phyloP scores from a whole-genome alignment of 2,329 filamentous ascomycete species.

The Ophiosphaerella herpotricha region DNA sequence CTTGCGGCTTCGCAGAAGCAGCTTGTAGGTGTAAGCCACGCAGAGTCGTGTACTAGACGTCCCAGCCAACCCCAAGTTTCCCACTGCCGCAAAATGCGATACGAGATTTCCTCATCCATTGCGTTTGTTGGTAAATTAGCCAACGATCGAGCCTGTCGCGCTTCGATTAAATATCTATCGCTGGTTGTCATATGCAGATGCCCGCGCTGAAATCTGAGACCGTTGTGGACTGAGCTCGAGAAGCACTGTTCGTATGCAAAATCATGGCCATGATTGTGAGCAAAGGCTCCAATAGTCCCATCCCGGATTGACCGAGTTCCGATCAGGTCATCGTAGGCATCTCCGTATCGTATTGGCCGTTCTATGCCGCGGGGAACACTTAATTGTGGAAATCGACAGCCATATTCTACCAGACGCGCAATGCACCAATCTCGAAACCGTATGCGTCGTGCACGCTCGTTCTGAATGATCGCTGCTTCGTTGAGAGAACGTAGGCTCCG shows the following conservation, averaged over 20 bases:
- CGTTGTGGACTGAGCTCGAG: not conserved
- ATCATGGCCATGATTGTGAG: not conserved
- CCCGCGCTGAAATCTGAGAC: not conserved
- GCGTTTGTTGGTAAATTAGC: slow-evolving; percentile 7
- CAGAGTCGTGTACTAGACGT: not conserved
- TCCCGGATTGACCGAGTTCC: not conserved
- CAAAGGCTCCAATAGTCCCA: not conserved
- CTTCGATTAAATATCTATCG: slow-evolving; percentile 6
- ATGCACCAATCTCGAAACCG: no score
- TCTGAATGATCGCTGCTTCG: not conserved
- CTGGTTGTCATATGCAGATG: not conserved
- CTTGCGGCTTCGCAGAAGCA: no score
- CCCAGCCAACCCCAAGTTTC: slow-evolving; percentile 13
- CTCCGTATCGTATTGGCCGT: not conserved
- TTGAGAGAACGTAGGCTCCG: not conserved
- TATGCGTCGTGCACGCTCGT: not conserved
- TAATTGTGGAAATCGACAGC: no score
- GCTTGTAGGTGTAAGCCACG: not conserved
- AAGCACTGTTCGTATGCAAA: not conserved
- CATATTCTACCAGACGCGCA: no score
- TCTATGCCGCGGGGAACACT: no score
- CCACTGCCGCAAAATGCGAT: slow-evolving; percentile 6
- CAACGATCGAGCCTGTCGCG: slow-evolving; percentile 11
- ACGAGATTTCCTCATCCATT: slow-evolving; percentile 10
- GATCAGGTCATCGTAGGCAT: not conserved